Evolutionary conservation across 176 grass and related monocot genomes (phyloP).

Genomic region (Miscanthus lutarioriparius): DNA sequence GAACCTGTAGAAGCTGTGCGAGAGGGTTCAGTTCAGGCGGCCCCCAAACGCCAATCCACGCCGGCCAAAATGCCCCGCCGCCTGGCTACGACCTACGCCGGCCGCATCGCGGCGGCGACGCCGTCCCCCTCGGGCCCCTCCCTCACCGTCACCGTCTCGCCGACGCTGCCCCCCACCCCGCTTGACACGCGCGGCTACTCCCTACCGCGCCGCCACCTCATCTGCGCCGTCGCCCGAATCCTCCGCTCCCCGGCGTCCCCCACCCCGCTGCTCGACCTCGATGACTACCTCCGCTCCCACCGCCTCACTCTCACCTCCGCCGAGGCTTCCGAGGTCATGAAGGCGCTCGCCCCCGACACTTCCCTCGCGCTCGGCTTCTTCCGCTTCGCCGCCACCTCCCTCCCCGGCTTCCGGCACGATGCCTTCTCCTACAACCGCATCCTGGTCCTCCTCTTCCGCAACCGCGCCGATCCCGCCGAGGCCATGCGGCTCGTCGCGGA

Average conservation of each 20-base stretch:
- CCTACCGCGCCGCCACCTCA: slow-evolving; percentile 74
- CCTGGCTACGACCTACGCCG: slow-evolving; percentile 65
- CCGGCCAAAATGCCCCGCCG: slow-evolving; percentile 46
- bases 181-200: slow-evolving; percentile 54
- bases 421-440: slow-evolving; percentile 95
- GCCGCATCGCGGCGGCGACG: slow-evolving; percentile 61
- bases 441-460: slow-evolving; percentile 55
- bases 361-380: slow-evolving; percentile 74
- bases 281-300: slow-evolving; percentile 60
- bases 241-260: slow-evolving; percentile 41
- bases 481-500: slow-evolving; percentile 54
- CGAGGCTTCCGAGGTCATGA: slow-evolving; percentile 81
- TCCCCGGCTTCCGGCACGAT: slow-evolving; percentile 74
- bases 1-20: neutral
- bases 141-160: slow-evolving; percentile 69
- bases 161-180: slow-evolving; percentile 12
- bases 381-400: slow-evolving; percentile 53
- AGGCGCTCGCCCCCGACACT: slow-evolving; percentile 51
- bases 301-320: slow-evolving; percentile 54
- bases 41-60: neutral
- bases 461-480: slow-evolving; percentile 15
- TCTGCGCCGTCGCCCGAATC: slow-evolving; percentile 68
- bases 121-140: slow-evolving; percentile 56
- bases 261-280: slow-evolving; percentile 64
- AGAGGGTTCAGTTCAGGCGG: neutral